These are phyloP conservation scores for Croton setiger DNA, from an alignment of 441 rosid species.

Conservation along the genomic window DNA sequence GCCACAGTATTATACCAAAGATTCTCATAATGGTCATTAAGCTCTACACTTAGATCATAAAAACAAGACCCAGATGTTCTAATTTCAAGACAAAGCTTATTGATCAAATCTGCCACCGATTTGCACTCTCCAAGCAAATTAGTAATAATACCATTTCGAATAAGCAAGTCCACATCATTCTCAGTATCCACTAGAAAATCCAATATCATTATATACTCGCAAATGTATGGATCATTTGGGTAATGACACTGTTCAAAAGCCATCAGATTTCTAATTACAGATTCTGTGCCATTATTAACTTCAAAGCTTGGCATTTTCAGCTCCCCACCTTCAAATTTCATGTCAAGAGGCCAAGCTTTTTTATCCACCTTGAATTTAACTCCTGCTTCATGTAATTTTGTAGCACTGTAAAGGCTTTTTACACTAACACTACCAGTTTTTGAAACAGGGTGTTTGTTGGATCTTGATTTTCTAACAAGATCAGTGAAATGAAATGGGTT, in stretches of 20 bases:
- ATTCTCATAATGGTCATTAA: neutral
- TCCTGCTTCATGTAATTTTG: neutral
- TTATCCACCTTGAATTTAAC: neutral
- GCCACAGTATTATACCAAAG: neutral
- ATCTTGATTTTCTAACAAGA: neutral
- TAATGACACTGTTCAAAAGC: slow-evolving; percentile 20
- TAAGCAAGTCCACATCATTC: slow-evolving; percentile 25
- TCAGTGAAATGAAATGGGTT: neutral
- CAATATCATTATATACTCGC: slow-evolving; percentile 6
- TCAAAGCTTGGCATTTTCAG: slow-evolving; percentile 15
- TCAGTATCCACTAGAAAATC: slow-evolving; percentile 14
- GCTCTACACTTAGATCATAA: slow-evolving; percentile 10
- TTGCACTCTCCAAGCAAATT: neutral
- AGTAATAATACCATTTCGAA: neutral
- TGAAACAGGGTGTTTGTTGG: neutral
- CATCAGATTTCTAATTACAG: neutral
- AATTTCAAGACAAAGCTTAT: neutral
- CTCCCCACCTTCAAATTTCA: neutral
- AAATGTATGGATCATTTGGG: slow-evolving; percentile 13
- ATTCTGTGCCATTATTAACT: neutral
- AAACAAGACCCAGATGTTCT: neutral
- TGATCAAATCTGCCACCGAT: neutral
- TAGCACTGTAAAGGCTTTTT: neutral
- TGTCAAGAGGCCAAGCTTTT: neutral
- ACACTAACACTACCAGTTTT: too few species aligned